phyloP scores from a whole-genome alignment of 768 basidiomycete genomes.

The Gloeopeniophorella convolvens region DNA sequence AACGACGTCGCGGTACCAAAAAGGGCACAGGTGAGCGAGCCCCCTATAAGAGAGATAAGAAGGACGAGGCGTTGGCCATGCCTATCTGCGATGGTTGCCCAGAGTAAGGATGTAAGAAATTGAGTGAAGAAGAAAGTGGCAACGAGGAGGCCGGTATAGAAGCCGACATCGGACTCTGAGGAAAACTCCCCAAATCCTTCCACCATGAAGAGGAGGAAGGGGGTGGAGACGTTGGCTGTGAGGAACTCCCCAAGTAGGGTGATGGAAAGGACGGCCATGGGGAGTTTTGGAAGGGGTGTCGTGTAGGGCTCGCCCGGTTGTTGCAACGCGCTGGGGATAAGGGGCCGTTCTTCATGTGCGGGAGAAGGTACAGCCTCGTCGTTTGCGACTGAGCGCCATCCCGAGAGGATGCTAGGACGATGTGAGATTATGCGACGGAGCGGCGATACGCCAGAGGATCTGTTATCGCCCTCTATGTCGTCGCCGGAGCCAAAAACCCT shows the following conservation, averaged over 20 bases:
- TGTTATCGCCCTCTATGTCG: background rate
- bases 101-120: constrained; percentile 89
- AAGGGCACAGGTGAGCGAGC: constrained; percentile 66
- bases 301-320: constrained; percentile 53
- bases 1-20: constrained; percentile 75
- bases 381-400: constrained; percentile 2
- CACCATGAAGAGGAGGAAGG: constrained; percentile 94
- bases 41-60: constrained; percentile 78
- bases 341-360: constrained; percentile 34
- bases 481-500: constrained; percentile 12
- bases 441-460: constrained; percentile 3
- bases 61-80: constrained; percentile 85
- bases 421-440: constrained; percentile 13
- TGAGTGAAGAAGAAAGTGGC: constrained; percentile 91
- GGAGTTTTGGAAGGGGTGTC: constrained; percentile 78
- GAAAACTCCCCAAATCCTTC: constrained; percentile 71
- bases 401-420: constrained; percentile 15
- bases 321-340: constrained; percentile 72
- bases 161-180: constrained; percentile 81
- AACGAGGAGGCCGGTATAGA: constrained; percentile 83
- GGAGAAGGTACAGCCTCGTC: constrained; percentile 5
- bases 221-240: constrained; percentile 87
- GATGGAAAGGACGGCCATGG: constrained; percentile 90
- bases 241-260: constrained; percentile 94
- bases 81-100: constrained; percentile 93